phyloP scores from a whole-genome alignment of 768 basidiomycete genomes.

The Lactifluus piperatus region DNA sequence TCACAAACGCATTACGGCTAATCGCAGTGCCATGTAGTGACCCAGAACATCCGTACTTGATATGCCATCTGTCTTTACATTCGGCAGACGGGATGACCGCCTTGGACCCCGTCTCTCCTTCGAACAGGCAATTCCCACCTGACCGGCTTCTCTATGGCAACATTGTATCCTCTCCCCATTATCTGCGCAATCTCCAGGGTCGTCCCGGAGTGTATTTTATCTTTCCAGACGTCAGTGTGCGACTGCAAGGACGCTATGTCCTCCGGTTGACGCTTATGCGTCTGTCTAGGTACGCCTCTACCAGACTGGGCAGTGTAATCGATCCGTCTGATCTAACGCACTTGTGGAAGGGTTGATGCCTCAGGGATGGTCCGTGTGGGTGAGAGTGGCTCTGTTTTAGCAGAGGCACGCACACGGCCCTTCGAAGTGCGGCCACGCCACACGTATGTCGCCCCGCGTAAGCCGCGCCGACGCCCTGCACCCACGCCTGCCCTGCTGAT shows the following conservation, averaged over 20 bases:
- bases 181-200: slow-evolving; percentile 72
- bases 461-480: slow-evolving; percentile 26
- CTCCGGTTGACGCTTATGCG: slow-evolving; percentile 65
- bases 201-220: slow-evolving; percentile 79
- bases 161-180: slow-evolving; percentile 73
- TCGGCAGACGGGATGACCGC: slow-evolving; percentile 56
- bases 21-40: slow-evolving; percentile 42
- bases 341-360: slow-evolving; percentile 42
- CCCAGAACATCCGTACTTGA: slow-evolving; percentile 77
- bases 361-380: slow-evolving; percentile 34
- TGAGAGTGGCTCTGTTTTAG: slow-evolving; percentile 56
- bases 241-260: slow-evolving; percentile 67
- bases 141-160: slow-evolving; percentile 74
- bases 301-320: not conserved
- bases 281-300: slow-evolving; percentile 59
- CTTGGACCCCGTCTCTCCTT: slow-evolving; percentile 56
- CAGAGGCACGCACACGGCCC: slow-evolving; percentile 58
- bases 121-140: slow-evolving; percentile 37
- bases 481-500: slow-evolving; percentile 7
- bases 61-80: slow-evolving; percentile 73
- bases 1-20: slow-evolving; percentile 6
- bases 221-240: slow-evolving; percentile 86
- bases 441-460: slow-evolving; percentile 75
- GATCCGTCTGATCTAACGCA: slow-evolving; percentile 25
- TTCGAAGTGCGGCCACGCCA: slow-evolving; percentile 73